A percentile compares a stretch with the other conserved stretches of the same genome.
Conservation (phyloP, 345 rosid genomes). For the Gossypium longicalyx region DNA sequence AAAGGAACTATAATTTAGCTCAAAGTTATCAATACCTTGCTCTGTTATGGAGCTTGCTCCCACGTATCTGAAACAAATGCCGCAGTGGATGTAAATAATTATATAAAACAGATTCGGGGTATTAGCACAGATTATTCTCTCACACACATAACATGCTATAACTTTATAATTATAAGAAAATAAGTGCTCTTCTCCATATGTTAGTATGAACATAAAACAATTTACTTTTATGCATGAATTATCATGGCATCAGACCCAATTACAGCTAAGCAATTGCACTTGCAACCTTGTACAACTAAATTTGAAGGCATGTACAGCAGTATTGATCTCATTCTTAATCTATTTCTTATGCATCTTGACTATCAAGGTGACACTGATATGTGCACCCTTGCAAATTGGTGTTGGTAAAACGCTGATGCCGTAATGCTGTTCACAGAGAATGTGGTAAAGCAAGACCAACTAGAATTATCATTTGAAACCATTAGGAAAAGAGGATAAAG, state of each 20-base stretch:
- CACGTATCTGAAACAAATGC: conserved; percentile 65
- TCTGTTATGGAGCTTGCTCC: conserved; percentile 93
- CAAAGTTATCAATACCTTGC: conserved; percentile 56
- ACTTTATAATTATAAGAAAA: not conserved
- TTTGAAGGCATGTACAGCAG: not conserved
- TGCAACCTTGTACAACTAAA: not conserved
- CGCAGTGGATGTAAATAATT: not conserved
- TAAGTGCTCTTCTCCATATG: not conserved
- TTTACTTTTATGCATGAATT: not conserved
- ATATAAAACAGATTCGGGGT: not conserved
- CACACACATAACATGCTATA: not conserved
- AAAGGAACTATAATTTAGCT: conserved; percentile 4
- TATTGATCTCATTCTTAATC: not conserved
- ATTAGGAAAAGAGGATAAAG: not conserved
- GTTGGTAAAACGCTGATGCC: too few species aligned
- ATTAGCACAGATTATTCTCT: not conserved
- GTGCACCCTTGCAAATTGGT: not conserved
- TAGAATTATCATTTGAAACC: not conserved
- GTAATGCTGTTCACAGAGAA: too few species aligned
- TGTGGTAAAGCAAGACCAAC: not conserved
- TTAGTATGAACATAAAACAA: not conserved
- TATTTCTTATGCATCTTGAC: not conserved
- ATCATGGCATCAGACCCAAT: not conserved
- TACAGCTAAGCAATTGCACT: not conserved
- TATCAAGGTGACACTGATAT: not conserved